Evolutionary conservation across 1,284 basidiomycete species (phyloP), one percentile per base, ranked within the genome.

Genomic region (Gastroboletus turbinatus): DNA sequence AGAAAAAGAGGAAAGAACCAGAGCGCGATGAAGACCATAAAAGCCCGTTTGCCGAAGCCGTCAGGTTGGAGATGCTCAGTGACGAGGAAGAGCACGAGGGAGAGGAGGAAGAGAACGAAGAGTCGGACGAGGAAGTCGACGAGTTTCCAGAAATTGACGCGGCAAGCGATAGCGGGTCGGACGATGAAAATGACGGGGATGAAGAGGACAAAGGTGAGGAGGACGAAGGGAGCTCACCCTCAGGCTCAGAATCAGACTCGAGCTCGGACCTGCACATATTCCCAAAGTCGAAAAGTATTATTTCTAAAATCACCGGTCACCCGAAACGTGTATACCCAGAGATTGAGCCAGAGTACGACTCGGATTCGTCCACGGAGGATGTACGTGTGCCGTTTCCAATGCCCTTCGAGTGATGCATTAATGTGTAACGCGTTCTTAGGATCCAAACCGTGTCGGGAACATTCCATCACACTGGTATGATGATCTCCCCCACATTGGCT

Each of bases 391-490:
- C 36, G 51, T 56, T 55, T 54, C 30, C 14, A 44, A 35, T 35
- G n/a, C n/a, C 39, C 19, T 9, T 46, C 4, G 29, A 23, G 29
- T 35, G 16, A 39, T 33, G 13, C 43, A 32, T 57, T 61, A 4
- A 70, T 45, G 19, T 39, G 47, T 50, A 43, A n/a, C 38, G 35
- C 40, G 30, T 32, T 33, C 27, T 47, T 58, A 97, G 94, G 83
- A 87, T 60, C 91, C 92, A 35, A 99, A 98, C 73, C 90, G 96
- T 56, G 87, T 98, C 64, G 97, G 97, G 57, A 86, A 97, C 75
- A 82, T 99, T 54, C 97, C 97, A 45, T 88, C 94, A 79, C 94
- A 98, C 71, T 99, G 96, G 94, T 99, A 99, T 75, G 97, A 99
- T 73, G 96, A 99, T 77, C 79, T 99, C 63, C 97, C 97, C n/a